phyloP scores from a whole-genome alignment of 306 rosid genomes.

The Cicer chorassanicum region DNA sequence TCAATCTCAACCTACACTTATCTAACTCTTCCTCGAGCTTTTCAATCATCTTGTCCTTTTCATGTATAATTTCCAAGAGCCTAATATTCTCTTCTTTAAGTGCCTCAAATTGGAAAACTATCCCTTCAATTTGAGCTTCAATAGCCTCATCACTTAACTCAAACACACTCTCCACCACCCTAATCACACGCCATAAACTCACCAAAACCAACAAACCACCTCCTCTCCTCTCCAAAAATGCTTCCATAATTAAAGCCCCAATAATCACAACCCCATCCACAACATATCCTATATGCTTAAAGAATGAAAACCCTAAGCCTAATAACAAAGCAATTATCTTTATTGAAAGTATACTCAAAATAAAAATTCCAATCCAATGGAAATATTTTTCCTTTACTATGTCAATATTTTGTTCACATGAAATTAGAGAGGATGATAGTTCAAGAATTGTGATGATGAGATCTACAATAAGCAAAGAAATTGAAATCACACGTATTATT shows the following conservation, averaged over 20 bases:
- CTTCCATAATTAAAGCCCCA: conserved; percentile 69
- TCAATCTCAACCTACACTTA: conserved; percentile 10
- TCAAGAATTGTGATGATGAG: conserved; percentile 70
- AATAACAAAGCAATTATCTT: conserved; percentile 51
- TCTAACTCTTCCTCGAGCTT: conserved; percentile 57
- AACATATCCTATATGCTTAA: conserved; percentile 57
- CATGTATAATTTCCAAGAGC: conserved; percentile 46
- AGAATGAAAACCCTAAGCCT: conserved; percentile 60
- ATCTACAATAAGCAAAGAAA: conserved; percentile 60
- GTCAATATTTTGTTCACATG: conserved; percentile 40
- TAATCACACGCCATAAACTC: conserved; percentile 79
- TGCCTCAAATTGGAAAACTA: conserved; percentile 60
- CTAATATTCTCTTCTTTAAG: conserved; percentile 59
- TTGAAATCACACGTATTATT: conserved; percentile 47
- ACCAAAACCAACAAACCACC: conserved; percentile 71
- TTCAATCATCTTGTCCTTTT: conserved; percentile 52
- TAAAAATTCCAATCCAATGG: conserved; percentile 72
- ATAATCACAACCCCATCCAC: conserved; percentile 60
- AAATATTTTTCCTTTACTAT: conserved; percentile 36
- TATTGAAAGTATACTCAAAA: conserved; percentile 56
- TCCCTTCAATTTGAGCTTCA: conserved; percentile 66
- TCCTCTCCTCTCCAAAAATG: conserved; percentile 55
- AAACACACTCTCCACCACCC: conserved; percentile 76
- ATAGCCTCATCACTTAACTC: conserved; percentile 81
- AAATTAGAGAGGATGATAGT: conserved; percentile 60